Base-by-base conservation (phyloP, 1,284 basidiomycete genomes). In the Quambalaria eucalypti region DNA sequence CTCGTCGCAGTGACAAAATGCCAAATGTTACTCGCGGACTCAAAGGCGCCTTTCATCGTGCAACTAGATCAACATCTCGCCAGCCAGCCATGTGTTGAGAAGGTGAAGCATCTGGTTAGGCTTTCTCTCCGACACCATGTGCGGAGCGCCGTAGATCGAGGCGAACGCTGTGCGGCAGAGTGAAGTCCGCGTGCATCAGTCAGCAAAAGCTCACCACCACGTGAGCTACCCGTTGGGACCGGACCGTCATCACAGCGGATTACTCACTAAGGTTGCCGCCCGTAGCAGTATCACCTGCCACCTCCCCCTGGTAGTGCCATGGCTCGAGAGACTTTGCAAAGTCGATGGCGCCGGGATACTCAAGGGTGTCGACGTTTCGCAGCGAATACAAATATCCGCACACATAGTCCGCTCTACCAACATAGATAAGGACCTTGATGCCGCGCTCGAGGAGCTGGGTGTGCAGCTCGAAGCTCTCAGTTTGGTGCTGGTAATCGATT, bases 391-490 rank as follows among this genome's bases (percentile, higher is more conserved):
- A 50, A 29, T 57, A 62, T 56, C 71, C 73, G 60, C 71, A 76
- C 50, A 69, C 73, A 68, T 69, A 74, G 56, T 76, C 73, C 21
- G 68, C 51, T 25, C 67, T 69, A 1, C 86, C 86, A 4, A 84
- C 84, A 62, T 87, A 87, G 57, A 88, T 84, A 50, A 90, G 78
- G 26, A 88, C 78, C 21, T 82, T 80, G 38, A 90, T 76, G 4
- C 84, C 85, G 28, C 86, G 82, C 68, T 90, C 87, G 21, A 90
- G 81, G 31, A 91, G 80, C n/a, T n/a, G n/a, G n/a, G 1, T 79
- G 83, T 1, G 82, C 80, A 54, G 89, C 79, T 67, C 89, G 84
- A 73, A 44, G 55, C 0, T 54, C 58, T 36, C 64, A 39, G 10
- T 21, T 21, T 5, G 16, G 36, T 14, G 21, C 10, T 57, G 19